Conservation (phyloP, 306 rosid species). For the Vigna angularis region DNA sequence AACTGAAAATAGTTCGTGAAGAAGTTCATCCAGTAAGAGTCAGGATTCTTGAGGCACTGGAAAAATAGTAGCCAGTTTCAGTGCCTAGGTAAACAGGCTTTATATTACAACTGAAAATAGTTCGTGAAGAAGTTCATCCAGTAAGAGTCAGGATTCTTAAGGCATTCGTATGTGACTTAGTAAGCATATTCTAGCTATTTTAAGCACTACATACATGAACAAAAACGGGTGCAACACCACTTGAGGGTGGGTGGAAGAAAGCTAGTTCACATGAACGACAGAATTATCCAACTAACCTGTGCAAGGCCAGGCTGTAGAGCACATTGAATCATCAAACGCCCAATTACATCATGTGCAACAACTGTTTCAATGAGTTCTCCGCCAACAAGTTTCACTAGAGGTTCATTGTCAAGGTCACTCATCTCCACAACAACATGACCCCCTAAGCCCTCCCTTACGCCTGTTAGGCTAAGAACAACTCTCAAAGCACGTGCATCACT, state of each 20-base stretch:
- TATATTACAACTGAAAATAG: slow-evolving; percentile 27
- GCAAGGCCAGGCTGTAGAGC: slow-evolving; percentile 99
- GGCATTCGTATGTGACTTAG: slow-evolving; percentile 22
- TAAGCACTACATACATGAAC: slow-evolving; percentile 16
- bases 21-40: slow-evolving; percentile 16
- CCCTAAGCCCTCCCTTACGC: slow-evolving; percentile 88
- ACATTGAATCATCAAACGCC: slow-evolving; percentile 98
- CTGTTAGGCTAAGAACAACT: slow-evolving; percentile 96
- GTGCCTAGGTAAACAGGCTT: slow-evolving; percentile 13
- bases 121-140: slow-evolving; percentile 3
- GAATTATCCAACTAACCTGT: slow-evolving; percentile 64
- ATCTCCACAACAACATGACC: slow-evolving; percentile 97
- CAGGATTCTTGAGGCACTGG: slow-evolving; percentile 5
- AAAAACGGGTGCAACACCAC: slow-evolving; percentile 2
- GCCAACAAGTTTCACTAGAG: slow-evolving; percentile 95
- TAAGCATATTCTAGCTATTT: slow-evolving; percentile 17
- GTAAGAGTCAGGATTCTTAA: background rate
- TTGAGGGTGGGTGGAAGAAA: slow-evolving; percentile 20
- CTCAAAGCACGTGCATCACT: slow-evolving; percentile 98
- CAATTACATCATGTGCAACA: slow-evolving; percentile 99
- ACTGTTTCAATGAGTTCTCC: slow-evolving; percentile 97
- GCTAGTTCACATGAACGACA: slow-evolving; percentile 31
- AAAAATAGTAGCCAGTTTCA: slow-evolving; percentile 15
- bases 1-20: slow-evolving; percentile 4
- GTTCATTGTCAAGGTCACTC: slow-evolving; percentile 99